A percentile compares a stretch with the other conserved stretches of the same genome.
phyloP scores from a whole-genome alignment of 2,329 filamentous ascomycete genomes.

The Colletotrichum sp. region DNA sequence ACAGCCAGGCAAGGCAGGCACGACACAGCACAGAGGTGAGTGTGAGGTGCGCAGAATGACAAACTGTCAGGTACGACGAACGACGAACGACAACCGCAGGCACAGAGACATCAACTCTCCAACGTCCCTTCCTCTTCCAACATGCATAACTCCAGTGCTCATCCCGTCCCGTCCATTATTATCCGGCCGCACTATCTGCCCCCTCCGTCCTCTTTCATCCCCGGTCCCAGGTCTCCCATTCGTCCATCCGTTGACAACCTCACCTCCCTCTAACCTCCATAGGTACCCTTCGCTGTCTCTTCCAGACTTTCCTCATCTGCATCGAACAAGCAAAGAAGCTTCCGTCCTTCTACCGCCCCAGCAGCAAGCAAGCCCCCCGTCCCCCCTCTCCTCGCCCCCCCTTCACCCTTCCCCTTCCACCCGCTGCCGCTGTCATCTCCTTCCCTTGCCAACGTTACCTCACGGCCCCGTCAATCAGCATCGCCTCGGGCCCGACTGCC shows the following conservation, averaged over 20 bases:
- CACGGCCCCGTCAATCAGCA: neutral
- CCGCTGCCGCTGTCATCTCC: neutral
- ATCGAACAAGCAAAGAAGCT: slow-evolving; percentile 2
- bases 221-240: neutral
- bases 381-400: neutral
- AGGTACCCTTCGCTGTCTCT: neutral
- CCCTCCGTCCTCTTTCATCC: neutral
- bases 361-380: neutral
- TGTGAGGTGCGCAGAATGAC: neutral
- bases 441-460: neutral
- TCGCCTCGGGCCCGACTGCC: neutral
- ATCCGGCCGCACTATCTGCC: neutral
- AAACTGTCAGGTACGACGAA: neutral
- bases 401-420: neutral
- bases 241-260: neutral
- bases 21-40: neutral
- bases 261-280: neutral
- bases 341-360: neutral
- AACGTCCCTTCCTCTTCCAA: neutral
- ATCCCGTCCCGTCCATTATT: neutral
- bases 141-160: neutral
- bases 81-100: neutral
- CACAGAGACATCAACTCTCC: neutral
- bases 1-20: neutral
- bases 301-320: neutral